Evolutionary conservation across 2,329 filamentous ascomycete genomes (phyloP), one percentile per base, ranked within the genome.

Genomic region (Akanthomyces muscarius): DNA sequence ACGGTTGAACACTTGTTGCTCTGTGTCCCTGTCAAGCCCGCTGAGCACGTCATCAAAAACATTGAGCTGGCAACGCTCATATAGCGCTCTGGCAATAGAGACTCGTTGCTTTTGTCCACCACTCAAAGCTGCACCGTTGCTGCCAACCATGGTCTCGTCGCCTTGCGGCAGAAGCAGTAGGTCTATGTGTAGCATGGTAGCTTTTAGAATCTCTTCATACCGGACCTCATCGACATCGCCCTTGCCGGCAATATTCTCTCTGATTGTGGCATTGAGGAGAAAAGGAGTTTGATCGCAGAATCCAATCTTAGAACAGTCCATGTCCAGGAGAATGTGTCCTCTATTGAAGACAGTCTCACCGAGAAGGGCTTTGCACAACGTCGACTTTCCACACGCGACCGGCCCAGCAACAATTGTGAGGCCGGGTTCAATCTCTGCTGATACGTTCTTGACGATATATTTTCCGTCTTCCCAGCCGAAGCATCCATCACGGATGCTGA

Each of bases 101-200:
- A 77, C 69, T 0, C 75, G 71, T 4, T 77, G 75, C 51, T 71
- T 72, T 63, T 81, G 78, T 0, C 79, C 78, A 1, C 78, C 79
- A 14, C 75, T 78, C 1, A 80, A 63, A 28, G 72, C 74, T 21
- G 78, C 78, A 51, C 44, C 44, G 10, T 23, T 23, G n/a, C 44
- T 47, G 3, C 44, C 44, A n/a, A 47, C 44, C n/a, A 80, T 68
- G 4, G 71, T 71, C 0, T 76, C 77, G 13, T 70, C 44, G 1
- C 44, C 58, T 25, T 78, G 74, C 0, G 77, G 75, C 2, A 72
- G 67, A 0, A 73, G 71, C 0, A 80, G 64, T n/a, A 2, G 65
- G 62, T 10, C 16, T 10, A 71, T 38, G 51, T 71, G 25, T 13
- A 54, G 23, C 47, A 53, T 51, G 64, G 66, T 18, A 64, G 66